Evolutionary conservation across 345 rosid species (phyloP).

Genomic region (Eucalyptus tenuipes): DNA sequence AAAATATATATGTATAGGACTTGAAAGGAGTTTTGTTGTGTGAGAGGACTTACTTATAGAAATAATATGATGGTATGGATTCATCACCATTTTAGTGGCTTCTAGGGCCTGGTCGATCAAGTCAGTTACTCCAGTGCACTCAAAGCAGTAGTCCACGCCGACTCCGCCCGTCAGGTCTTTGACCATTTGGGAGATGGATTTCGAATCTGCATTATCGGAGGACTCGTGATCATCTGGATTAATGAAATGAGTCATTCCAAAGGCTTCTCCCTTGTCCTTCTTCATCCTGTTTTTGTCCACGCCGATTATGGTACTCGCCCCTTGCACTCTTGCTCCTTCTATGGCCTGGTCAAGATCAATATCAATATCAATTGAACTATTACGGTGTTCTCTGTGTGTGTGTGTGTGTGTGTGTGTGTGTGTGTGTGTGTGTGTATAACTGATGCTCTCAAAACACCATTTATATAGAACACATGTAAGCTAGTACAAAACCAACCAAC

Average conservation of each 20-base stretch:
- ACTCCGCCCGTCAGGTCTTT: constrained; percentile 27
- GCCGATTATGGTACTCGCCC: constrained; percentile 54
- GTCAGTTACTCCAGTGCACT: constrained; percentile 33
- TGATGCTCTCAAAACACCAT: background rate
- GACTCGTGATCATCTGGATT: constrained; percentile 28
- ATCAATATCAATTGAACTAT: background rate
- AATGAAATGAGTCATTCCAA: constrained; percentile 58
- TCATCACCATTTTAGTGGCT: constrained; percentile 32
- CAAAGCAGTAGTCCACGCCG: constrained; percentile 58
- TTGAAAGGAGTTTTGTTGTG: background rate
- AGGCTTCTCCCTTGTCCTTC: constrained; percentile 11
- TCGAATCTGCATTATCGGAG: background rate
- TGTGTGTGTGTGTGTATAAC: too few relatives aligned
- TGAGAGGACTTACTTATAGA: background rate
- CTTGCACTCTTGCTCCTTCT: constrained; percentile 43
- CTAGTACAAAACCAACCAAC: background rate
- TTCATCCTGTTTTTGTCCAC: constrained; percentile 35
- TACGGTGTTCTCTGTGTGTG: too few relatives aligned
- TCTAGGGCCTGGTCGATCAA: constrained; percentile 35
- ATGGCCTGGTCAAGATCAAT: constrained; percentile 18
- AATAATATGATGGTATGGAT: too few relatives aligned
- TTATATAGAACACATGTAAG: background rate
- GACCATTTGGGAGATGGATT: constrained; percentile 20
- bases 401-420: too few relatives aligned
- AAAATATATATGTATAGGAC: background rate